Percentiles rank a stretch among this genome's conserved stretches.
phyloP scores from a whole-genome alignment of 2,329 filamentous ascomycete species.

The Chaetomium globosum region DNA sequence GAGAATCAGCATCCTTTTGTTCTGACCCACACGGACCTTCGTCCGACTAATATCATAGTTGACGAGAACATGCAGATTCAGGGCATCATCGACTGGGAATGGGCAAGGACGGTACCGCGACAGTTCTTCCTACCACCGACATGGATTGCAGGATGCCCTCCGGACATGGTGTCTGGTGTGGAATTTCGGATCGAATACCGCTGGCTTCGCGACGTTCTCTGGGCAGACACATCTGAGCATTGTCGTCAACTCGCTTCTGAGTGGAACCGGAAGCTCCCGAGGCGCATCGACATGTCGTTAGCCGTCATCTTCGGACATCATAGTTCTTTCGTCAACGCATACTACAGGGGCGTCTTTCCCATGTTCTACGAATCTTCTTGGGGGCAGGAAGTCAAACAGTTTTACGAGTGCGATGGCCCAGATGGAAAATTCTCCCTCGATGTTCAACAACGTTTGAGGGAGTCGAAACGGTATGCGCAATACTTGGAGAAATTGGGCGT shows the following conservation, averaged over 20 bases:
- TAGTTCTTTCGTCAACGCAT: not conserved
- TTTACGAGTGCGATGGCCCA: not conserved
- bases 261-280: not conserved
- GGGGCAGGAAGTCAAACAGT: not conserved
- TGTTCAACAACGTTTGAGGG: not conserved
- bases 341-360: not conserved
- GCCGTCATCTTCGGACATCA: not conserved
- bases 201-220: not conserved
- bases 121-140: not conserved
- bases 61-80: not conserved
- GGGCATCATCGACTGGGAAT: conserved; percentile 1
- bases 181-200: not conserved
- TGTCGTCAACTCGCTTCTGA: not conserved
- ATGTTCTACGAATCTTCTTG: not conserved
- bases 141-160: not conserved
- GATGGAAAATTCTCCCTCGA: not conserved
- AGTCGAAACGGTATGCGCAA: not conserved
- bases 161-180: not conserved
- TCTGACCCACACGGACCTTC: not conserved
- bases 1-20: not conserved
- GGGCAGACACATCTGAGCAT: not conserved
- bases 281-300: not conserved
- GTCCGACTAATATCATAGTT: not conserved
- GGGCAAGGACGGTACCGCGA: not conserved
- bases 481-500: not conserved